Conservation (phyloP, 202 grass and related monocot genomes). For the Miscanthus sacchariflorus region DNA sequence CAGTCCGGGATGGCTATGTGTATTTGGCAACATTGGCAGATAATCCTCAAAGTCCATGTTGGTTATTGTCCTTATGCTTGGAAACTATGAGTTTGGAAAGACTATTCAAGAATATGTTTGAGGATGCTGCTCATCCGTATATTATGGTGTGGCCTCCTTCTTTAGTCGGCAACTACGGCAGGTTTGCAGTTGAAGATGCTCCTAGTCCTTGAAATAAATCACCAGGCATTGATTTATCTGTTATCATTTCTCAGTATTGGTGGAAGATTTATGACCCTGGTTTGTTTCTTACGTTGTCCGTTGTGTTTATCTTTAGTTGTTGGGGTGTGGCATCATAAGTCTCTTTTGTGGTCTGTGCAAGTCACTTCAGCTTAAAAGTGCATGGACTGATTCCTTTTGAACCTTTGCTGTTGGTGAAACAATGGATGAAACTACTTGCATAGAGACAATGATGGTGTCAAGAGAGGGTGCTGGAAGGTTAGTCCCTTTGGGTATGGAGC, state of each 20-base stretch:
- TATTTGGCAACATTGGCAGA: neutral
- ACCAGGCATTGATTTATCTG: too few relatives aligned
- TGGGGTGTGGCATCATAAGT: too few relatives aligned
- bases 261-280: too few relatives aligned
- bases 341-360: too few relatives aligned
- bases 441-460: neutral
- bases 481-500: neutral
- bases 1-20: neutral
- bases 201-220: neutral
- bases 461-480: neutral
- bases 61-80: slow-evolving; percentile 20
- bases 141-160: slow-evolving; percentile 17
- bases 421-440: neutral
- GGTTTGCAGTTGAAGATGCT: neutral
- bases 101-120: neutral
- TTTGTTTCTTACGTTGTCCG: too few relatives aligned
- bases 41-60: neutral
- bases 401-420: neutral
- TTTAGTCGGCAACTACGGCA: neutral
- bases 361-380: too few relatives aligned
- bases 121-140: neutral
- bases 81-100: slow-evolving; percentile 24
- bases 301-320: too few relatives aligned
- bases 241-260: too few relatives aligned
- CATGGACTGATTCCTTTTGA: neutral